A percentile compares a stretch with the other conserved stretches of the same genome.
These are phyloP conservation scores for Trypanosoma scelopori DNA, from an alignment of 208 protist genomes.

Conservation along the genomic window DNA sequence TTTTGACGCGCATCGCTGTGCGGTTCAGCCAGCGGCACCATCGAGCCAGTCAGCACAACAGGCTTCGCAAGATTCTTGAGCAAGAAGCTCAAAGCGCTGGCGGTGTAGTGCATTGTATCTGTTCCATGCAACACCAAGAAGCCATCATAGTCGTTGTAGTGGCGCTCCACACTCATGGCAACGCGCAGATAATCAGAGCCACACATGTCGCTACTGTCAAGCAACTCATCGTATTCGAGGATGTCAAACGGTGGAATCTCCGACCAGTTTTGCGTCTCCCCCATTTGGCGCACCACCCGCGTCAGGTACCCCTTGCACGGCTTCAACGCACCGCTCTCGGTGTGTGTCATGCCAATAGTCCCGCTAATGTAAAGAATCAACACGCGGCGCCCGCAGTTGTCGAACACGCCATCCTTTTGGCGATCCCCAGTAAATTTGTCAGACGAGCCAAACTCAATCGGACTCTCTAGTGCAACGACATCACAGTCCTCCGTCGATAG, in stretches of 20 bases:
- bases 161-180: constrained; percentile 49
- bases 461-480: not conserved
- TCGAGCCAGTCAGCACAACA: constrained; percentile 96
- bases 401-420: constrained; percentile 8
- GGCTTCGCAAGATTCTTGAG: constrained; percentile 96
- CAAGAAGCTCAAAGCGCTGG: constrained; percentile 95
- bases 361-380: constrained; percentile 88
- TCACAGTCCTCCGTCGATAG: not conserved
- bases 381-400: constrained; percentile 30
- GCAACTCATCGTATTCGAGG: constrained; percentile 71
- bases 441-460: constrained; percentile 15
- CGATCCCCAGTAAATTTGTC: not conserved
- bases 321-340: constrained; percentile 54
- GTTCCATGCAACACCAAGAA: constrained; percentile 95
- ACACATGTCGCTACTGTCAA: constrained; percentile 89
- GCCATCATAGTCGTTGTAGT: constrained; percentile 94
- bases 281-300: constrained; percentile 62
- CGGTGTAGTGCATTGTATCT: constrained; percentile 98
- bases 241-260: constrained; percentile 77
- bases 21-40: constrained; percentile 88
- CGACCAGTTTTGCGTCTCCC: constrained; percentile 53
- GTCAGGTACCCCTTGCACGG: constrained; percentile 72
- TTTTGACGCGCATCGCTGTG: constrained; percentile 91
- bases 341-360: constrained; percentile 90
- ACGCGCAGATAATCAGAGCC: constrained; percentile 78